phyloP scores from a whole-genome alignment of 1,284 basidiomycete genomes.

The Microbotryum lychnidis-dioicae region DNA sequence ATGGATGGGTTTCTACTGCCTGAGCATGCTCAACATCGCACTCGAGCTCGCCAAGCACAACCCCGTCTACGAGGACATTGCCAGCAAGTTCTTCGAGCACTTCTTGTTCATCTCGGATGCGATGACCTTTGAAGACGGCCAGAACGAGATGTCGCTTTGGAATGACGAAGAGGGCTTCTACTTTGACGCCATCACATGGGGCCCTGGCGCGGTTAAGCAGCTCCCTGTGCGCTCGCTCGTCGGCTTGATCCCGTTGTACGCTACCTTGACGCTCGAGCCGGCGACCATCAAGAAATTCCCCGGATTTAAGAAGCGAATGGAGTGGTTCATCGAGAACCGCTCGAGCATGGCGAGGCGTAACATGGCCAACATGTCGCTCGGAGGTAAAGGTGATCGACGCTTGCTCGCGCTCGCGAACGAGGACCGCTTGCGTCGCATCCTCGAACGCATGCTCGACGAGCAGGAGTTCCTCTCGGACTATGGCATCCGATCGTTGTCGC shows the following conservation, averaged over 20 bases:
- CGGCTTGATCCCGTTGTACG: slow-evolving; percentile 90
- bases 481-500: slow-evolving; percentile 89
- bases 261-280: slow-evolving; percentile 87
- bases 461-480: slow-evolving; percentile 91
- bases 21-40: slow-evolving; percentile 97
- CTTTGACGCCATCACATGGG: slow-evolving; percentile 63
- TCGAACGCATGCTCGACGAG: slow-evolving; percentile 95
- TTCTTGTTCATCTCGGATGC: slow-evolving; percentile 95
- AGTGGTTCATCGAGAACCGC: slow-evolving; percentile 95
- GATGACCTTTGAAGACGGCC: slow-evolving; percentile 69
- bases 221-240: slow-evolving; percentile 87
- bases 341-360: slow-evolving; percentile 78
- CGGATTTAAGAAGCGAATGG: slow-evolving; percentile 94
- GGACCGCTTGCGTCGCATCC: slow-evolving; percentile 74
- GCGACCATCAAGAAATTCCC: slow-evolving; percentile 80
- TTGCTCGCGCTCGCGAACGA: slow-evolving; percentile 84
- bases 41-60: slow-evolving; percentile 97
- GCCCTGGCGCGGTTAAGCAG: slow-evolving; percentile 53
- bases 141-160: slow-evolving; percentile 70
- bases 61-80: slow-evolving; percentile 94
- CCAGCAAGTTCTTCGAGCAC: slow-evolving; percentile 93
- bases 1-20: slow-evolving; percentile 98
- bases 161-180: slow-evolving; percentile 95
- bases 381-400: slow-evolving; percentile 75
- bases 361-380: slow-evolving; percentile 87